Base-by-base conservation (phyloP, 306 rosid species). In the Prunus persica region DNA sequence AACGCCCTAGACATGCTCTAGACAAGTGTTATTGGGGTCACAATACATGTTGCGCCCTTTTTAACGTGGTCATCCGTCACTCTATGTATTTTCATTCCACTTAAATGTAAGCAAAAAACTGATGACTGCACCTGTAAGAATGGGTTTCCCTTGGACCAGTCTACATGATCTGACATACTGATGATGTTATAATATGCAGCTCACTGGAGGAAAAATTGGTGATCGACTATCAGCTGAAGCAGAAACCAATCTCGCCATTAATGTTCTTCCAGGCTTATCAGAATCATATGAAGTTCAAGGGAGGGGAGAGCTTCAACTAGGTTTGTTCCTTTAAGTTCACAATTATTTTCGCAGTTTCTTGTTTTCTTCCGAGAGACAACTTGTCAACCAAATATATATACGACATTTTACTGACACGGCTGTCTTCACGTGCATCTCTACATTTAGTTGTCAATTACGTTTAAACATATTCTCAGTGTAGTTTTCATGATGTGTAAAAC, bases 261-360 rank as follows among this genome's bases (percentile, higher is more conserved):
- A 92, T 90, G 97, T 92, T 81, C 87, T 95, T 75, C 97, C 99
- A 18, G 99, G 97, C 75, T 77, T 90, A 79, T 87, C 97, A 52
- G 99, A 95, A 55, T 88, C 97, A 50, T 95, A 41, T 80, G 99
- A 95, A 91, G 99, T 95, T 82, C 99, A 92, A 84, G 99, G 99
- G 81, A 91, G 97, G 82, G 99, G 99, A 85, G 99, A 95, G 88
- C 92, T 95, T 79, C 99, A 95, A 84, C 83, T 95, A 51, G 99
- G 99, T 90, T 69, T 82, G 92, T 80, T 82, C 80, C 73, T 77
- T 75, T 76, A 67, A 58, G 30, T 69, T 65, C 73, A 69, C 69
- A 81, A 69, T 71, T 76, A 19, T 76, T 14, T 81, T 28, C 45
- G 49, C 64, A 22, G 69, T 54, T 24, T 77, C 57, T 65, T 11